These are phyloP conservation scores for Fusarium setosum DNA, from an alignment of 2,329 filamentous ascomycete genomes.

Conservation along the genomic window DNA sequence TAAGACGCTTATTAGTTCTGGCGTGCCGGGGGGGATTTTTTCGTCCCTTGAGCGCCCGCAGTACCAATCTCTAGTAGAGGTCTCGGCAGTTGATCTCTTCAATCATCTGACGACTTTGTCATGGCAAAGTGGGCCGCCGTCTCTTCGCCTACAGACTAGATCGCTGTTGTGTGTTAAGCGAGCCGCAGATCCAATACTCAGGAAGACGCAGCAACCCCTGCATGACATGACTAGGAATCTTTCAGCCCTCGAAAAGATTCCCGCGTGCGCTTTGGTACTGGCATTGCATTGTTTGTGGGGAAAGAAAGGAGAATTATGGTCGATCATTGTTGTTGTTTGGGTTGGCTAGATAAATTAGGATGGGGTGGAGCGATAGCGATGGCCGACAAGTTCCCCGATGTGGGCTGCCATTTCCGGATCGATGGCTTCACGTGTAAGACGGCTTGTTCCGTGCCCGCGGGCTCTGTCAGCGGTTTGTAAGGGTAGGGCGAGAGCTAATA, in stretches of 20 bases:
- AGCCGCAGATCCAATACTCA: slow-evolving; percentile 10
- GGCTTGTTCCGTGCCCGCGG: neutral
- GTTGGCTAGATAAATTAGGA: too few species aligned
- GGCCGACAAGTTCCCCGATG: too few species aligned
- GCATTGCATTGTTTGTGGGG: slow-evolving; percentile 25
- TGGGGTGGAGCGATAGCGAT: too few species aligned
- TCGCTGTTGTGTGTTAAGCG: neutral
- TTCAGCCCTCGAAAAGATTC: neutral
- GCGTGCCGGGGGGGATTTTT: too few species aligned
- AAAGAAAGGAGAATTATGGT: neutral
- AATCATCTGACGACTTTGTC: neutral
- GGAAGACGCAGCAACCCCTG: neutral
- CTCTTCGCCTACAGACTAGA: neutral
- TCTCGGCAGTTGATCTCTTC: too few species aligned
- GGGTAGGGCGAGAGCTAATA: neutral
- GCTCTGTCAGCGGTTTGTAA: neutral
- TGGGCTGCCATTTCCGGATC: neutral
- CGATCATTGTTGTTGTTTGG: slow-evolving; percentile 3
- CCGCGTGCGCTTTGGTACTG: neutral
- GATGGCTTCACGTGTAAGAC: neutral
- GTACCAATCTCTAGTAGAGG: too few species aligned
- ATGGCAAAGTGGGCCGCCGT: neutral
- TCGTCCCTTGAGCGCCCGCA: too few species aligned
- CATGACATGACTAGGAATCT: neutral
- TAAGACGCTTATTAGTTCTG: neutral